Conservation (phyloP, 257 asterid genomes). For the Cynanchum wilfordii region DNA sequence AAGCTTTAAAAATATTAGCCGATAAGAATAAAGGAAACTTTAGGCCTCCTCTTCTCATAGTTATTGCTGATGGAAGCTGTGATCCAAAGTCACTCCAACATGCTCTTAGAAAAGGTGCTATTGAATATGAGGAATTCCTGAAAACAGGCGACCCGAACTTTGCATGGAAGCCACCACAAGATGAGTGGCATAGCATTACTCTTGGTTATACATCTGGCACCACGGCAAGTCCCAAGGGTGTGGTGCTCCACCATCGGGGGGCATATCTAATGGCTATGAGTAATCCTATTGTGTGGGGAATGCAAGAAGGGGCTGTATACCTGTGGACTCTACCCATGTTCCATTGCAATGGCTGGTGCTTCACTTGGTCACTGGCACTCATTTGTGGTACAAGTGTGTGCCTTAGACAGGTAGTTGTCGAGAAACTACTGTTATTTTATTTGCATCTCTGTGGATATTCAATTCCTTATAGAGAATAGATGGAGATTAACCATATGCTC, state of each 20-base stretch:
- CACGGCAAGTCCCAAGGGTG: slow-evolving; percentile 96
- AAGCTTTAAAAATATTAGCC: slow-evolving; percentile 52
- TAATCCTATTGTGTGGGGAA: slow-evolving; percentile 65
- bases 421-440: not conserved
- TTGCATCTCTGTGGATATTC: not conserved
- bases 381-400: slow-evolving; percentile 84
- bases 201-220: slow-evolving; percentile 94
- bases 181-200: slow-evolving; percentile 95
- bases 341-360: slow-evolving; percentile 97
- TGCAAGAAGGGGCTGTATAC: slow-evolving; percentile 74
- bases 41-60: slow-evolving; percentile 52
- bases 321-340: slow-evolving; percentile 96
- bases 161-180: slow-evolving; percentile 77
- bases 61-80: slow-evolving; percentile 68
- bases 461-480: not conserved
- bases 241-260: slow-evolving; percentile 90
- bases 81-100: slow-evolving; percentile 49
- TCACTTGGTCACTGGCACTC: slow-evolving; percentile 85
- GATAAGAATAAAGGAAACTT: slow-evolving; percentile 40
- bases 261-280: slow-evolving; percentile 88
- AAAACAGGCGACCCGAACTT: slow-evolving; percentile 69
- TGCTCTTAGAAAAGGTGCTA: slow-evolving; percentile 68
- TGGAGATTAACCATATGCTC: not conserved
- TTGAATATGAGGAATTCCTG: slow-evolving; percentile 75
- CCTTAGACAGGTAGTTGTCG: slow-evolving; percentile 70